Percentiles rank a stretch among this genome's conserved stretches.
Evolutionary conservation across 495 filamentous ascomycete genomes (phyloP).

Genomic region (Penicillium chermesinum): DNA sequence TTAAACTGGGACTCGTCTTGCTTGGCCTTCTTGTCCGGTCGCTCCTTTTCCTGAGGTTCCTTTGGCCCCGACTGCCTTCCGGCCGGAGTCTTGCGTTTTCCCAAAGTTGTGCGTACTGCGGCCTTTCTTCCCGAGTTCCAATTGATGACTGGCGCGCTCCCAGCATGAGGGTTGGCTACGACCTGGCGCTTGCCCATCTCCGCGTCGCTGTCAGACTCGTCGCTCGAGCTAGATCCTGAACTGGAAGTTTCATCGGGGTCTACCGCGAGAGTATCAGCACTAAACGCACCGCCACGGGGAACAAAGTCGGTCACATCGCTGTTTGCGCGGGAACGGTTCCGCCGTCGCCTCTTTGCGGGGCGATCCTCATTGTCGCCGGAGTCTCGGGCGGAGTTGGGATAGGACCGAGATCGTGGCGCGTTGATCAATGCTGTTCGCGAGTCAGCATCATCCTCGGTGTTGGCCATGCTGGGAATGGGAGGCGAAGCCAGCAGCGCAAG

Average conservation of each 20-base stretch:
- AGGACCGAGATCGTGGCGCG: constrained; percentile 19
- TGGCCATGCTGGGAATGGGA: constrained; percentile 22
- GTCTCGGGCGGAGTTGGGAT: constrained; percentile 16
- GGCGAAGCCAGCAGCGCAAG: not conserved
- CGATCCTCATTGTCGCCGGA: constrained; percentile 23
- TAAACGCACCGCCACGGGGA: constrained; percentile 37
- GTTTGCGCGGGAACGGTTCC: constrained; percentile 17
- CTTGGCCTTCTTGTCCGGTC: constrained; percentile 9
- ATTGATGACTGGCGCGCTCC: constrained; percentile 29
- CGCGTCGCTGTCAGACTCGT: constrained; percentile 18
- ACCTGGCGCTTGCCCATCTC: constrained; percentile 1
- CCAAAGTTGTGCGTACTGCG: constrained; percentile 33
- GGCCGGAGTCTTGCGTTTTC: constrained; percentile 14
- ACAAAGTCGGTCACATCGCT: constrained; percentile 33
- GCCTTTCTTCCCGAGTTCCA: constrained; percentile 39
- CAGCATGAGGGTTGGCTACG: constrained; percentile 19
- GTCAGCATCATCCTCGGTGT: constrained; percentile 37
- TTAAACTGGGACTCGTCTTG: constrained; percentile 23
- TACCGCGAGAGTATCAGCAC: constrained; percentile 25
- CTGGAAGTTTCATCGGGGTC: constrained; percentile 34
- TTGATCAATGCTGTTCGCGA: constrained; percentile 40
- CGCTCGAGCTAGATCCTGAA: constrained; percentile 19
- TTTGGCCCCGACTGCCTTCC: not conserved
- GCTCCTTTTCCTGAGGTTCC: not conserved
- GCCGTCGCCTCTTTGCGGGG: constrained; percentile 29